phyloP scores from a whole-genome alignment of 1,284 basidiomycete species.

The Xerocomus alliaceus region DNA sequence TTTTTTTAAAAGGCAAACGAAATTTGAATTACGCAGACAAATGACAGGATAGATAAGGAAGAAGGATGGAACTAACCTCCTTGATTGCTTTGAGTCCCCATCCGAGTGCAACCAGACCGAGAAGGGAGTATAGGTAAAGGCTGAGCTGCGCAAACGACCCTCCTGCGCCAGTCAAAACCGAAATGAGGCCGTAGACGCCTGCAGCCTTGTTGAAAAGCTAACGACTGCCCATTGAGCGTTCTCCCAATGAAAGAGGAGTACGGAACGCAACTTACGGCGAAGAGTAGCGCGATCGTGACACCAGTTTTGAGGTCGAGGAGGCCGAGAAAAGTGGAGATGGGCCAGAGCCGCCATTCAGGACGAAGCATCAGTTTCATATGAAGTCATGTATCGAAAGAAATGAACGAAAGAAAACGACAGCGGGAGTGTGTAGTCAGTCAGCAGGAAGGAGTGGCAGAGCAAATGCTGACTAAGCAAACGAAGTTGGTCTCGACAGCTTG shows the following conservation, averaged over 20 bases:
- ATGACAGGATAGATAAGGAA: not conserved
- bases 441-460: not conserved
- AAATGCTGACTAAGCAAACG: constrained; percentile 23
- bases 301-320: constrained; percentile 90
- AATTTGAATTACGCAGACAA: not conserved
- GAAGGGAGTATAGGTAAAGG: constrained; percentile 91
- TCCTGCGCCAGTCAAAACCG: constrained; percentile 83
- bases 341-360: constrained; percentile 80
- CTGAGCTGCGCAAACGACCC: constrained; percentile 90
- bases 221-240: constrained; percentile 13
- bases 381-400: constrained; percentile 38
- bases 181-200: constrained; percentile 94
- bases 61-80: constrained; percentile 60
- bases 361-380: constrained; percentile 80
- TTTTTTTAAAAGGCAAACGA: constrained; percentile 16
- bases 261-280: constrained; percentile 71
- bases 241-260: too few species aligned
- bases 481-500: too few species aligned
- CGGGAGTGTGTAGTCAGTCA: not conserved
- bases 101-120: constrained; percentile 79
- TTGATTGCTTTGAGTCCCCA: constrained; percentile 90
- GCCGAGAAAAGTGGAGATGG: constrained; percentile 82
- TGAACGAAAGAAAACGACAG: constrained; percentile 2
- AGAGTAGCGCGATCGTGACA: constrained; percentile 83
- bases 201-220: constrained; percentile 98